phyloP scores from a whole-genome alignment of 495 filamentous ascomycete species.

The Xylaria scruposa region DNA sequence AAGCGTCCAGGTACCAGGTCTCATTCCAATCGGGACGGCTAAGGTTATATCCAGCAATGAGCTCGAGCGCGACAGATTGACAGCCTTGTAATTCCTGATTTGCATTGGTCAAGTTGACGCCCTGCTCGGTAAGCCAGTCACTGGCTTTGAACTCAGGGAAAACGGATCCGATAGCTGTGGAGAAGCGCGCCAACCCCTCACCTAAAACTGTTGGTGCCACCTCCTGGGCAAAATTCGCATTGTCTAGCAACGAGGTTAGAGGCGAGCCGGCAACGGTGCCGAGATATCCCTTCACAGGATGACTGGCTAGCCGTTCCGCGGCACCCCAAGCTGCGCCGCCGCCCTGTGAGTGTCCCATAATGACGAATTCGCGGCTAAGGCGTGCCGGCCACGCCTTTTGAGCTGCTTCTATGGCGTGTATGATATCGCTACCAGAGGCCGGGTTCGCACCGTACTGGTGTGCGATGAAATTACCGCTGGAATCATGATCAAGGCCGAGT shows the following conservation, averaged over 20 bases:
- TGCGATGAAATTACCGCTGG: background rate
- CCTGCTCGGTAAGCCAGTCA: background rate
- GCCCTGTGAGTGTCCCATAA: slow-evolving; percentile 56
- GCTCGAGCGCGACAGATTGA: slow-evolving; percentile 2
- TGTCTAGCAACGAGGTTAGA: background rate
- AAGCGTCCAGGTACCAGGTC: background rate
- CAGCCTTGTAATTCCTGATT: slow-evolving; percentile 6
- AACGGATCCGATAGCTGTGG: background rate
- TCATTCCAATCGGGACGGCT: slow-evolving; percentile 4
- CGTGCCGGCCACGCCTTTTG: slow-evolving; percentile 43
- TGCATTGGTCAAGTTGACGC: background rate
- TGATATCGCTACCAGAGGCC: background rate
- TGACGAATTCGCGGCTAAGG: slow-evolving; percentile 45
- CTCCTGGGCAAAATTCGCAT: background rate
- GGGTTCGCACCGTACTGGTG: background rate
- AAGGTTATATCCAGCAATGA: background rate
- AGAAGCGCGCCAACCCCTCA: background rate
- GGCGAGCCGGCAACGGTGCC: slow-evolving; percentile 11
- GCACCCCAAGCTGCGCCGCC: slow-evolving; percentile 39
- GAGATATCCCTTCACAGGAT: slow-evolving; percentile 1
- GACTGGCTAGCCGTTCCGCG: background rate
- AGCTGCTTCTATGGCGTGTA: slow-evolving; percentile 51
- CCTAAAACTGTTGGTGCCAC: background rate
- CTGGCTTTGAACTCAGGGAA: background rate
- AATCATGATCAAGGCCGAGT: slow-evolving; percentile 47